Evolutionary conservation across 306 rosid genomes (phyloP).

Genomic region (Begonia peltatifolia): DNA sequence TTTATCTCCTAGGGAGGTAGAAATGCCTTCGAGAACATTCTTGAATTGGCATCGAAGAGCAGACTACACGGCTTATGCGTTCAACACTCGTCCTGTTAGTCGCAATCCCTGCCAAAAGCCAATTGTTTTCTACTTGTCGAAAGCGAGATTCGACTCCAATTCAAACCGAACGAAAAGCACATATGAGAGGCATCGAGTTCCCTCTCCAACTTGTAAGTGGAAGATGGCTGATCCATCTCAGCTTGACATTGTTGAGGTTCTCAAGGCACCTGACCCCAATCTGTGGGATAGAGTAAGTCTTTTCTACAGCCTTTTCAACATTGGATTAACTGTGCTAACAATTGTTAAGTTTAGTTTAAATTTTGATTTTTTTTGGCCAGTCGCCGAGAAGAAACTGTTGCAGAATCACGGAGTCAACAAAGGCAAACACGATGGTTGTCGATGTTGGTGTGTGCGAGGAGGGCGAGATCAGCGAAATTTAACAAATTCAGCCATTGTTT

Average conservation of each 20-base stretch:
- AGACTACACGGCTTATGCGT: conserved; percentile 89
- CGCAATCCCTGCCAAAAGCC: conserved; percentile 91
- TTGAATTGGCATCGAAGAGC: conserved; percentile 88
- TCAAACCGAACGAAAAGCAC: conserved; percentile 34
- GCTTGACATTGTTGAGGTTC: conserved; percentile 36
- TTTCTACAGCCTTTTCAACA: too few species aligned
- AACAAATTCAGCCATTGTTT: conserved; percentile 9
- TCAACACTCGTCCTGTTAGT: conserved; percentile 86
- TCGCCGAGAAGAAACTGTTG: conserved; percentile 94
- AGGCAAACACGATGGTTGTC: conserved; percentile 46
- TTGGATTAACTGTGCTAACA: not conserved
- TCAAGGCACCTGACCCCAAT: conserved; percentile 64
- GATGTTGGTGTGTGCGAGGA: conserved; percentile 65
- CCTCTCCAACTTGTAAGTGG: conserved; percentile 72
- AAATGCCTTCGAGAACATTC: conserved; percentile 95
- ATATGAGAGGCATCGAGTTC: conserved; percentile 41
- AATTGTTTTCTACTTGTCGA: conserved; percentile 64
- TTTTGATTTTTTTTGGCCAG: conserved; percentile 18
- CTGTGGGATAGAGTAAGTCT: conserved; percentile 81
- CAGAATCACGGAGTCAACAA: conserved; percentile 43
- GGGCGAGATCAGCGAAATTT: conserved; percentile 58
- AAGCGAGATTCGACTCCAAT: conserved; percentile 25
- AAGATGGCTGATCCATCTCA: conserved; percentile 53
- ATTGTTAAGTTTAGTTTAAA: not conserved
- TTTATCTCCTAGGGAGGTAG: conserved; percentile 68